Evolutionary conservation across 2,329 filamentous ascomycete genomes (phyloP), one percentile per base, ranked within the genome.

Genomic region (Aureobasidium sp.): DNA sequence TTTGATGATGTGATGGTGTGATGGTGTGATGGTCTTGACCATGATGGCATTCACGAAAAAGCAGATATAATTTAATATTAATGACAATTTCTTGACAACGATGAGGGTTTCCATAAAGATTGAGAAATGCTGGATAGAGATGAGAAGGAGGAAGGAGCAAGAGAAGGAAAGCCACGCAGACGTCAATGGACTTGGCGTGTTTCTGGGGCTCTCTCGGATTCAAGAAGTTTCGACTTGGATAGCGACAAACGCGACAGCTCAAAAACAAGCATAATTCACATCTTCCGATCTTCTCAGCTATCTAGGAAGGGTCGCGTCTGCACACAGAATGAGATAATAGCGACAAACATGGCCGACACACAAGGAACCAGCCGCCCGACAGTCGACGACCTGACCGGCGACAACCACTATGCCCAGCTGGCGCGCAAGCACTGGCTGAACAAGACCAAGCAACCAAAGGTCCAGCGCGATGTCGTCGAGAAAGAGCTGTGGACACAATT

Each of bases 351-450:
- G 53, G 44, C 53, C 22, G 64, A 64, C 6, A 41, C 39, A 36
- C 22, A 45, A 34, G 44, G 68, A 11, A 69, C 71, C 65, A 78
- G 80, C 61, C 83, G 85, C 48, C 85, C 87, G 7, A 85, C 86
- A 6, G 81, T 88, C 66, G 84, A 85, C 67, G 88, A 88, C 69
- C 73, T 90, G 65, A 85, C 89, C 67, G 87, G 86, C 70, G 87
- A 90, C 70, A 86, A 77, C 65, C 74, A 79, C 65, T 83, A 84
- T 76, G 82, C 84, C 64, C 78, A 88, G 73, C 79, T 97, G 66
- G 94, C 94, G 64, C 85, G 87, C 71, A 86, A 89, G 74, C 83
- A 93, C 76, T 99, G 94, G 94, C 79, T 96, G 65, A 87, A 88
- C 72, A 74, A 79, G 9, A 78, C 82, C 27, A 84, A 83, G 71